These are phyloP conservation scores for Schoenoplectus triqueter DNA, from an alignment of 202 grass and related monocot species.

Conservation along the genomic window DNA sequence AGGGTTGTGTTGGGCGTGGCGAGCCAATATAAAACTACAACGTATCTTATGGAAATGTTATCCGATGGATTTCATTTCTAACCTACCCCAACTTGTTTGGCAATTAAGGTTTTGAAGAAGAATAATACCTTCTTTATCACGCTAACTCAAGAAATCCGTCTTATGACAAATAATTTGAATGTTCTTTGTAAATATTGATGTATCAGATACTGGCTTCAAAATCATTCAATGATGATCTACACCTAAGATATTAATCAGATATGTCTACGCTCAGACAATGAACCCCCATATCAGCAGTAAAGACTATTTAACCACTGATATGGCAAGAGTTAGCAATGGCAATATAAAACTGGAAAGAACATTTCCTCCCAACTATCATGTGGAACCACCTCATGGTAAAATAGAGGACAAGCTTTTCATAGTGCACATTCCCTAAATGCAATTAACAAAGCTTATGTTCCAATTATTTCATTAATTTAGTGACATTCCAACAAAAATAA, in stretches of 20 bases:
- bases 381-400: not conserved
- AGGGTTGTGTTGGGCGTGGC: too few relatives aligned
- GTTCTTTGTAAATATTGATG: not conserved
- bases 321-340: not conserved
- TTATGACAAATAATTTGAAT: not conserved
- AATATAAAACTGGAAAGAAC: not conserved
- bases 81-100: too few relatives aligned
- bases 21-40: too few relatives aligned
- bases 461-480: not conserved
- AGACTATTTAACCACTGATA: not conserved
- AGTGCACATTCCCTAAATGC: not conserved
- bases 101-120: too few relatives aligned
- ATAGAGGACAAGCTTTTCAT: not conserved
- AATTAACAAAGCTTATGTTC: not conserved
- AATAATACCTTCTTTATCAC: not conserved
- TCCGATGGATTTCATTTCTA: too few relatives aligned
- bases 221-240: not conserved
- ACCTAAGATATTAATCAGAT: not conserved
- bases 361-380: not conserved
- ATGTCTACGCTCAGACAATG: not conserved
- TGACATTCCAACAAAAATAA: not conserved
- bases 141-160: not conserved
- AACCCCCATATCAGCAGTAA: slow-evolving; percentile 10
- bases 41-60: too few relatives aligned
- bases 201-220: not conserved